Conservation (phyloP, 2,329 filamentous ascomycete species). For the Colletotrichum scovillei region DNA sequence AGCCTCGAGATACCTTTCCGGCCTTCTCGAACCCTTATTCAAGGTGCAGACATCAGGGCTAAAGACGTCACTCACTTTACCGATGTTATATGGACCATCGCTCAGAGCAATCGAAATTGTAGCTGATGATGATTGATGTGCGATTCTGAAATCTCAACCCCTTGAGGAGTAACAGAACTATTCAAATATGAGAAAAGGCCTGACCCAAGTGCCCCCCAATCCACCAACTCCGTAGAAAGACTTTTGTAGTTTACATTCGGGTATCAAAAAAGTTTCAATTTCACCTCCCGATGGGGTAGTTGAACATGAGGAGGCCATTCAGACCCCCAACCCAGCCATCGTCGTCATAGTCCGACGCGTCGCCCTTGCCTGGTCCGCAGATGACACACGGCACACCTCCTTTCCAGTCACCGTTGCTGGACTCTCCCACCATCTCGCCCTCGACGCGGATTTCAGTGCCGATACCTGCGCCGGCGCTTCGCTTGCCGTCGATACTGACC, state of each 20-base stretch:
- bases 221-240: slow-evolving; percentile 32
- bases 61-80: too few species aligned
- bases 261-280: slow-evolving; percentile 27
- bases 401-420: slow-evolving; percentile 60
- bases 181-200: background rate
- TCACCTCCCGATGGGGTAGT: slow-evolving; percentile 84
- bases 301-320: slow-evolving; percentile 95
- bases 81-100: too few species aligned
- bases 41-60: too few species aligned
- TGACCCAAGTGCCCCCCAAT: background rate
- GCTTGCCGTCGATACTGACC: slow-evolving; percentile 82
- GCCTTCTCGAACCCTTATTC: too few species aligned
- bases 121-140: background rate
- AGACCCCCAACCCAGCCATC: slow-evolving; percentile 97
- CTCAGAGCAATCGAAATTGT: too few species aligned
- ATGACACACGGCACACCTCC: slow-evolving; percentile 95
- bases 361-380: slow-evolving; percentile 62
- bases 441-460: slow-evolving; percentile 90
- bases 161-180: background rate
- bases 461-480: slow-evolving; percentile 74
- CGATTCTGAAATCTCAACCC: background rate
- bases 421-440: slow-evolving; percentile 79
- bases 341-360: slow-evolving; percentile 68
- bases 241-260: slow-evolving; percentile 30
- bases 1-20: too few species aligned